Evolutionary conservation across 2,329 filamentous ascomycete genomes (phyloP), one percentile per base, ranked within the genome.

Genomic region (Phyllosticta capitalensis): DNA sequence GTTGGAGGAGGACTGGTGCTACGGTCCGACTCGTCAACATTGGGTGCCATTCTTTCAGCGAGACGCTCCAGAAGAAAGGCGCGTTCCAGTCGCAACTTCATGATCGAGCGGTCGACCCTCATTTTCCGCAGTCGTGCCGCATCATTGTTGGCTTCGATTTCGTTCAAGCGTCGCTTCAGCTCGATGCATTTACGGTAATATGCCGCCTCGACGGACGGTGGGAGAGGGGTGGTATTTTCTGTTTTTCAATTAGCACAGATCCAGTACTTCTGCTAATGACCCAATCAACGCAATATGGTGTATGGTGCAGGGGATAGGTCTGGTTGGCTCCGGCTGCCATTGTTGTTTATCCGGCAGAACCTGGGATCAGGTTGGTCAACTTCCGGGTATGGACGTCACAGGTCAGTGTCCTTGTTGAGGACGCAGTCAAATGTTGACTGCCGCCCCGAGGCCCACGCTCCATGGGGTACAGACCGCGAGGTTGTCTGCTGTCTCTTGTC

Each of bases 131-230:
- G 78, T 58, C 90, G 84, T 53, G 90, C 87, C 60, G 88, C 83
- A 67, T 96, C 91, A 72, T 96, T 96, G 69, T 90, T 87, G 62
- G 90, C 86, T 72, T 97, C 92, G 67, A 97, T 90, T 72, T 96
- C 92, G 71, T 86, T 88, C 64, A 94, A 89, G 62, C 94, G 88
- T 67, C 90, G 88, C 76, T 95, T 95, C 21, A 99, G 83, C 67
- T 95, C 89, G 71, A 96, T 90, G 74, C 92, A 97, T 83, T 99
- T 97, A 64, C 90, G 85, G 68, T 94, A 91, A 76, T 97, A 99
- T 55, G 92, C 92, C 72, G 92, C 88, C 75, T 99, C 92, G 63
- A 97, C 91, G 17, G 91, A 95, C 17, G 94, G 92, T 20, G 92
- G 90, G 60, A 86, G 81, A 9, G 58, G 58, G n/a, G 54, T 60